phyloP scores from a whole-genome alignment of 2,329 filamentous ascomycete species.

The Helotiales sp. region DNA sequence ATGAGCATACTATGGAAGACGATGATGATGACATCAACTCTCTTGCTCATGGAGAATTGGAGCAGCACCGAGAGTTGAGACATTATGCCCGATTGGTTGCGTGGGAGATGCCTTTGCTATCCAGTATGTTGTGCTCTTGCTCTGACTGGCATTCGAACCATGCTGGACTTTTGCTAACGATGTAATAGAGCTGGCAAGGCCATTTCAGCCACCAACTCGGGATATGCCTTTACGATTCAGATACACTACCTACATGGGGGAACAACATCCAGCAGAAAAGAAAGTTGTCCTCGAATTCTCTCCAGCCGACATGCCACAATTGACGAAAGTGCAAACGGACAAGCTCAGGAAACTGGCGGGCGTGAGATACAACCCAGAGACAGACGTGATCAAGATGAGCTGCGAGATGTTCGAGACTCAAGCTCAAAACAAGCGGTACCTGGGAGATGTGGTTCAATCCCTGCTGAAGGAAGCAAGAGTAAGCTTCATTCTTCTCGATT shows the following conservation, averaged over 20 bases:
- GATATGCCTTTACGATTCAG: constrained; percentile 85
- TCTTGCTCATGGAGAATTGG: constrained; percentile 83
- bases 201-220: constrained; percentile 73
- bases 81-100: constrained; percentile 86
- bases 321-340: constrained; percentile 69
- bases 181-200: constrained; percentile 75
- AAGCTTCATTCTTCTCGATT: constrained; percentile 29
- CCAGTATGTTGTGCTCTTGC: constrained; percentile 64
- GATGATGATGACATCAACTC: constrained; percentile 84
- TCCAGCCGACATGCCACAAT: constrained; percentile 69
- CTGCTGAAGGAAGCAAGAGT: constrained; percentile 77
- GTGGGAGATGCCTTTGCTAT: constrained; percentile 94
- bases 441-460: constrained; percentile 76
- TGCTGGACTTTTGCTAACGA: constrained; percentile 23
- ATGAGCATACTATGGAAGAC: constrained; percentile 54
- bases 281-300: constrained; percentile 95
- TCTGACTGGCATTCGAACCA: neutral
- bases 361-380: constrained; percentile 84
- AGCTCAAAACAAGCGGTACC: constrained; percentile 95
- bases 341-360: constrained; percentile 92
- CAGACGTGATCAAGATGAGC: constrained; percentile 83
- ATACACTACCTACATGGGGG: constrained; percentile 96
- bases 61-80: constrained; percentile 85
- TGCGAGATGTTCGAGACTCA: constrained; percentile 87
- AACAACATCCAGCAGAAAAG: constrained; percentile 85